These are phyloP conservation scores for Fusarium oligoseptatum DNA, from an alignment of 2,329 filamentous ascomycete species.

Conservation along the genomic window DNA sequence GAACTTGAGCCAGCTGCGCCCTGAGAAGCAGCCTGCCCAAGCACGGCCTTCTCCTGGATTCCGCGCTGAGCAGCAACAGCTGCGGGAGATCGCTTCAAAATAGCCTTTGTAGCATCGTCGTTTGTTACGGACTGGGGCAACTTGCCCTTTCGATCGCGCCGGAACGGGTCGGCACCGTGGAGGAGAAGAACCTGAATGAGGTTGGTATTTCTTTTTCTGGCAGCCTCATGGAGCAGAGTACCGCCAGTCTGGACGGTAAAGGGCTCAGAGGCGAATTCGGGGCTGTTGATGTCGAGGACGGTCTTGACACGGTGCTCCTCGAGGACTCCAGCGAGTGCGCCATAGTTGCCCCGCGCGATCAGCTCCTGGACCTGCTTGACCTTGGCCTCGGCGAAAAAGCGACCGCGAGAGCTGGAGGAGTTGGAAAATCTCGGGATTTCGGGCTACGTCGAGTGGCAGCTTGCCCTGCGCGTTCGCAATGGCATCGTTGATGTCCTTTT, in stretches of 20 bases:
- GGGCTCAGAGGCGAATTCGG: conserved; percentile 87
- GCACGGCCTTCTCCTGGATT: conserved; percentile 96
- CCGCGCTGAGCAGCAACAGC: conserved; percentile 94
- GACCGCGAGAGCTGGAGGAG: conserved; percentile 91
- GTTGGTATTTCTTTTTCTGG: conserved; percentile 85
- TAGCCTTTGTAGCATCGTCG: conserved; percentile 88
- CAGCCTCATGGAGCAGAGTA: conserved; percentile 92
- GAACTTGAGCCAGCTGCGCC: conserved; percentile 65
- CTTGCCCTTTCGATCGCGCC: conserved; percentile 93
- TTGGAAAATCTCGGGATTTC: conserved; percentile 95
- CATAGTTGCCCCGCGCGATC: conserved; percentile 80
- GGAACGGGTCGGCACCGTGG: conserved; percentile 96
- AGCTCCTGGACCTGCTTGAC: conserved; percentile 86
- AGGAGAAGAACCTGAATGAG: conserved; percentile 91
- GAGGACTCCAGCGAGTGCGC: conserved; percentile 81
- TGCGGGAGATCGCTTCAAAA: conserved; percentile 94
- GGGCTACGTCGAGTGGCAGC: conserved; percentile 87
- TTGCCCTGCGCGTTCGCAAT: conserved; percentile 87
- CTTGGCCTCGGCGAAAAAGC: conserved; percentile 90
- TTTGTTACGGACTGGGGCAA: conserved; percentile 96
- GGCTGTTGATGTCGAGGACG: conserved; percentile 90
- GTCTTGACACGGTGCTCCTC: conserved; percentile 89
- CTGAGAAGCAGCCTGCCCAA: conserved; percentile 78
- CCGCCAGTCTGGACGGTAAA: conserved; percentile 85
- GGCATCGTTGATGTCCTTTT: conserved; percentile 88